Conservation (phyloP, 2,329 filamentous ascomycete genomes). For the Cladophialophora yegresii region DNA sequence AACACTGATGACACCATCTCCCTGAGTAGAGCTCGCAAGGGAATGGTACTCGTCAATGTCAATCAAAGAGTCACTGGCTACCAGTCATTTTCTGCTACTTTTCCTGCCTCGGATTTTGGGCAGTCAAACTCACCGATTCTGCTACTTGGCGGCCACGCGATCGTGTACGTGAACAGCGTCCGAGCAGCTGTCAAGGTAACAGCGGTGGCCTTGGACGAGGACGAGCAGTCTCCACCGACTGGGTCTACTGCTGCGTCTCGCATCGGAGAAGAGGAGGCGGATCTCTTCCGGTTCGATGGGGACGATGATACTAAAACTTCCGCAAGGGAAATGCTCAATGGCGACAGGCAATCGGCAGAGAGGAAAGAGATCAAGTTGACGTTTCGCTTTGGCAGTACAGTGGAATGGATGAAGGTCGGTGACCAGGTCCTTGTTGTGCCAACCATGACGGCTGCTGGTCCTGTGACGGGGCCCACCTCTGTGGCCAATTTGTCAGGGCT, state of each 20-base stretch:
- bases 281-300: conserved; percentile 50
- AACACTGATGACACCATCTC: not conserved
- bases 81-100: conserved; percentile 57
- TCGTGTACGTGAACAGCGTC: conserved; percentile 85
- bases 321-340: conserved; percentile 1
- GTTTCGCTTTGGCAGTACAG: conserved; percentile 59
- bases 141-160: conserved; percentile 59
- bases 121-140: conserved; percentile 52
- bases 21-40: conserved; percentile 35
- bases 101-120: conserved; percentile 61
- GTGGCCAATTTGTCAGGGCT: conserved; percentile 55
- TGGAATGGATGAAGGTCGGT: conserved; percentile 60
- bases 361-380: conserved; percentile 50
- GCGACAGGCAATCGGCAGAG: conserved; percentile 31
- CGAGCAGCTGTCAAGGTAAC: conserved; percentile 76
- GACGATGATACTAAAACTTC: conserved; percentile 38
- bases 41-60: conserved; percentile 33
- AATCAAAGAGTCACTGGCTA: conserved; percentile 14
- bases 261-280: conserved; percentile 41
- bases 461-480: conserved; percentile 49
- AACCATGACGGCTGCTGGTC: conserved; percentile 54
- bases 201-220: conserved; percentile 50
- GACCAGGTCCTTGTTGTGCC: conserved; percentile 63
- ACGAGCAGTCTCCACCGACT: not conserved
- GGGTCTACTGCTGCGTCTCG: conserved; percentile 35